Base-by-base conservation (phyloP, 129 eudicot species). In the Chrysanthemum seticuspe region DNA sequence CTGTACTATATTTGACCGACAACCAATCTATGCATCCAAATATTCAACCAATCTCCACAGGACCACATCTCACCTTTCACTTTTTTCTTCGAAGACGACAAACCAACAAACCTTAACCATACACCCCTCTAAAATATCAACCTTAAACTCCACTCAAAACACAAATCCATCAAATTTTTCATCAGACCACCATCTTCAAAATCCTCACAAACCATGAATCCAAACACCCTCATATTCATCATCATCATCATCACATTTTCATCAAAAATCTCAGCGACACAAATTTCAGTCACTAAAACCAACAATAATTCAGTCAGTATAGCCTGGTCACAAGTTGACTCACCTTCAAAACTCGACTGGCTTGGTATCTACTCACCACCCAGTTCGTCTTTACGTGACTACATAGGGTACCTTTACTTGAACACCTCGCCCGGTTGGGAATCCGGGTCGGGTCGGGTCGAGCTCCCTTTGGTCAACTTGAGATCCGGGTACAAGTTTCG, bases 281-380 rank as follows among this genome's bases (percentile, higher is more conserved):
- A 86, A 8, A 72, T 21, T 45, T 72, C 84, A 13, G 75, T 95
- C 11, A 48, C 81, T 18, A 29, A 29, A 29, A 29, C 4, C 31
- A 29, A 29, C 31, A 29, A 4, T 4, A 29, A 29, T 81, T 68
- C 79, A 31, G 74, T 90, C 3, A 84, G 86, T 10, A 59, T 95
- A 83, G 6, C 15, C 15, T 95, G 99, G 99, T 76, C 91, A 74
- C 76, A 85, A 74, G 71, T 95, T 48, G 77, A 77, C 77, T 67
- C 83, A 13, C 99, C 97, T 12, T 81, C 91, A 2, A 47, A 65
- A 19, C 96, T 90, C 78, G 99, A 95, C 77, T 95, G 91, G 91
- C 82, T 95, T 59, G 99, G 97, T 1, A 86, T 90, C 75, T 94
- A 94, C 85, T 75, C 98, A 0, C 98, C 98, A 5, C 79, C 99